Evolutionary conservation across 257 asterid species (phyloP).

Genomic region (Leptodermis oblonga): DNA sequence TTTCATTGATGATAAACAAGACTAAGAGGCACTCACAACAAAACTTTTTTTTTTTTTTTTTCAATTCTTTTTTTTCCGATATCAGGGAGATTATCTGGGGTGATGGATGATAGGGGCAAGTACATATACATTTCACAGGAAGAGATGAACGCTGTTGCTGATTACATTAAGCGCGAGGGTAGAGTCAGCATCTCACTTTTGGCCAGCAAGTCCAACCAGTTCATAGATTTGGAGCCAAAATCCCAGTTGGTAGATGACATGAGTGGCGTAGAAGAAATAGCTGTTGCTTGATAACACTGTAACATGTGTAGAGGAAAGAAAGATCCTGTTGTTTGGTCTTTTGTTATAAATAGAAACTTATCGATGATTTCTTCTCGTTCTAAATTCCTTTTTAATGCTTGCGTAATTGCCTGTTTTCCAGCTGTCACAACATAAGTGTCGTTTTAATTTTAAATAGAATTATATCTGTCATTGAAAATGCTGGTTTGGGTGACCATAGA

Average conservation of each 20-base stretch:
- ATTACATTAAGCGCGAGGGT: constrained; percentile 88
- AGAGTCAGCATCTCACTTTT: constrained; percentile 92
- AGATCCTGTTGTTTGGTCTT: neutral
- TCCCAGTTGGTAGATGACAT: constrained; percentile 52
- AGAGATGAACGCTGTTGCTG: constrained; percentile 96
- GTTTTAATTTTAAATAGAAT: no score
- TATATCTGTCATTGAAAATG: no score
- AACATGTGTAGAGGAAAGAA: neutral
- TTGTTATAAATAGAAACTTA: no score
- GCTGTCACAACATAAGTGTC: no score
- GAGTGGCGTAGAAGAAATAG: constrained; percentile 47
- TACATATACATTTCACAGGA: constrained; percentile 86
- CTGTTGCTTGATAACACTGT: constrained; percentile 42
- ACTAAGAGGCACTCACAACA: neutral
- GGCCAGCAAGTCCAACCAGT: constrained; percentile 95
- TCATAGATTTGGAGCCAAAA: constrained; percentile 89
- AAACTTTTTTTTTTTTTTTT: no score
- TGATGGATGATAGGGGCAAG: constrained; percentile 98
- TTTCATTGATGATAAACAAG: neutral
- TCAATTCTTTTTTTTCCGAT: no score
- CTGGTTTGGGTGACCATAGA: neutral
- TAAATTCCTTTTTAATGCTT: neutral
- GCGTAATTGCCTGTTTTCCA: neutral
- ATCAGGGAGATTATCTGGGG: constrained; percentile 91
- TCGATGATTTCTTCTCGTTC: neutral